A percentile compares a stretch with the other conserved stretches of the same genome.
phyloP scores from a whole-genome alignment of 2,329 filamentous ascomycete genomes.

The Apiospora kogelbergensis region DNA sequence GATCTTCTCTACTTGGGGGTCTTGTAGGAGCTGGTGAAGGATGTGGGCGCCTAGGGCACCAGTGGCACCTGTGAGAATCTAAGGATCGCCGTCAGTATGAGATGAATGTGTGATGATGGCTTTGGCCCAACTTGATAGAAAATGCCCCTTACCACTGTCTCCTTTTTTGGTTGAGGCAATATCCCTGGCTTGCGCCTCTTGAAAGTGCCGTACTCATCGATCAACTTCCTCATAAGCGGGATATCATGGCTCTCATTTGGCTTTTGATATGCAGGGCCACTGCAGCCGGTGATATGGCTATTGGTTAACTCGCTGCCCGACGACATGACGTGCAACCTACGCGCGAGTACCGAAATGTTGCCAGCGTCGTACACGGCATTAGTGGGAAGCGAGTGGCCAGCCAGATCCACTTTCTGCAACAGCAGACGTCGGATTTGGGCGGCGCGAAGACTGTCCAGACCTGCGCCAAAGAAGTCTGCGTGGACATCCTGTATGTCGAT shows the following conservation, averaged over 20 bases:
- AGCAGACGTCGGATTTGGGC: constrained; percentile 44
- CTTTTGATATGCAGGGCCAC: neutral
- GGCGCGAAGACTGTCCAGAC: constrained; percentile 47
- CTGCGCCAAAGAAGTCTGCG: constrained; percentile 43
- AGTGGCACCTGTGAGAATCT: constrained; percentile 42
- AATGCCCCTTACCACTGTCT: constrained; percentile 23
- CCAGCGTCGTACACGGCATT: neutral
- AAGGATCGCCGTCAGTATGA: neutral
- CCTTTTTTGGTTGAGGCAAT: constrained; percentile 15
- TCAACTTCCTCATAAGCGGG: constrained; percentile 29
- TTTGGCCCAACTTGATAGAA: neutral
- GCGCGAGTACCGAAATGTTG: neutral
- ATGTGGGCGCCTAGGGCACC: constrained; percentile 43
- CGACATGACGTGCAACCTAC: neutral
- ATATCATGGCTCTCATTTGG: neutral
- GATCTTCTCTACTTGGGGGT: constrained; percentile 33
- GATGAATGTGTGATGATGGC: neutral
- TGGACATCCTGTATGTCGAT: constrained; percentile 30
- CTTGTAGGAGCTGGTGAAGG: constrained; percentile 35
- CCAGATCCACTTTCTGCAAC: constrained; percentile 37
- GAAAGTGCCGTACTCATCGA: constrained; percentile 46
- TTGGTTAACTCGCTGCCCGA: neutral
- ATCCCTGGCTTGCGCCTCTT: constrained; percentile 16
- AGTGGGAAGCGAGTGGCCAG: constrained; percentile 16
- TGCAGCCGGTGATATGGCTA: too few species aligned